Conservation (phyloP, 148 eudicot species). For the Amaranthus cruentus region DNA sequence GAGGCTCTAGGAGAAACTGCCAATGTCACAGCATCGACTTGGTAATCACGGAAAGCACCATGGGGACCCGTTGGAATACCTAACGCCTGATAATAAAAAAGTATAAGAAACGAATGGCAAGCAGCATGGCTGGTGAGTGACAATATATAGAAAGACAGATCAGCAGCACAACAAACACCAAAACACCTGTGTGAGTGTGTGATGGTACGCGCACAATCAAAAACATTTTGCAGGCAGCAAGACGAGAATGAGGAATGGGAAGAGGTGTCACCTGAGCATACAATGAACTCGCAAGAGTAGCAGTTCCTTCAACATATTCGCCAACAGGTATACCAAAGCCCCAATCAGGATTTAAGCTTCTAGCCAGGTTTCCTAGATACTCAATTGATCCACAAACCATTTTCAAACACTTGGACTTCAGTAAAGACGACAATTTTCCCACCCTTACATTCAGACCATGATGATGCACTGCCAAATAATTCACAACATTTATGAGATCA, state of each 20-base stretch:
- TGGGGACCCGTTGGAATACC: conserved; percentile 97
- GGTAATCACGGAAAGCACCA: conserved; percentile 97
- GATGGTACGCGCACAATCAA: background rate
- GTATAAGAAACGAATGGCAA: background rate
- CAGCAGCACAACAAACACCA: background rate
- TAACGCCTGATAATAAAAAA: conserved; percentile 48
- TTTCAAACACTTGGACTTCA: conserved; percentile 57
- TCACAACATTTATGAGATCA: conserved; percentile 86
- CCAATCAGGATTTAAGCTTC: conserved; percentile 74
- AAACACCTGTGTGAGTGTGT: background rate
- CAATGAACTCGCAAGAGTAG: conserved; percentile 92
- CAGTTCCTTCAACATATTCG: conserved; percentile 82
- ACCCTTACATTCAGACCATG: conserved; percentile 76
- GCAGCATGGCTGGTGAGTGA: background rate
- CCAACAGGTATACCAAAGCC: conserved; percentile 67
- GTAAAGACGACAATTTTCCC: conserved; percentile 56
- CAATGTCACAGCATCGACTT: conserved; percentile 91
- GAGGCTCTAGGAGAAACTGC: conserved; percentile 55
- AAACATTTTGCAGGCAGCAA: background rate
- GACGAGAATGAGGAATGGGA: background rate
- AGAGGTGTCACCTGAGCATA: conserved; percentile 63
- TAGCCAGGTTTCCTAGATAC: conserved; percentile 56
- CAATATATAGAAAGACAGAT: background rate
- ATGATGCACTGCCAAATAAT: conserved; percentile 85
- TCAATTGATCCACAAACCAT: conserved; percentile 54